Percentiles rank a stretch among this genome's conserved stretches.
Evolutionary conservation across 208 protist genomes (phyloP).

Genomic region (Leishmania gerbilli): DNA sequence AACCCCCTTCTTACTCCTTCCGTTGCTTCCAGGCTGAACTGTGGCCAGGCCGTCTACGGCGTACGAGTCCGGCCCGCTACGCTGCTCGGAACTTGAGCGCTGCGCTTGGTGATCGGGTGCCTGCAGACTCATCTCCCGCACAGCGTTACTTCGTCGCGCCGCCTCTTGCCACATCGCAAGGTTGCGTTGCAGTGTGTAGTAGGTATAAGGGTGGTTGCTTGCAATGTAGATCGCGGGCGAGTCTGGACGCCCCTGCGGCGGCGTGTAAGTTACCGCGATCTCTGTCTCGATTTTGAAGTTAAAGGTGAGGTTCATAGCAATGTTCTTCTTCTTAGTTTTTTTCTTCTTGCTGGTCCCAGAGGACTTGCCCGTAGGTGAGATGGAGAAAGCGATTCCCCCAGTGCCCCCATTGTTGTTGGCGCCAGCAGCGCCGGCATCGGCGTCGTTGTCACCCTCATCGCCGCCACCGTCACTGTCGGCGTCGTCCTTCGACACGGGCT

Average conservation of each 20-base stretch:
- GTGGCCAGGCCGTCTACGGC: neutral
- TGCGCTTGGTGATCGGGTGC: neutral
- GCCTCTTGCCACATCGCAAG: conserved; percentile 59
- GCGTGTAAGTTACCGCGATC: conserved; percentile 38
- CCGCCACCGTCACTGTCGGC: conserved; percentile 32
- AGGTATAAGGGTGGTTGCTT: conserved; percentile 93
- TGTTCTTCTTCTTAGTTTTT: conserved; percentile 55
- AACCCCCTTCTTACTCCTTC: neutral
- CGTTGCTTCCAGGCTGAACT: neutral
- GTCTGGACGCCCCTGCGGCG: conserved; percentile 54
- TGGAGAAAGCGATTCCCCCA: conserved; percentile 28
- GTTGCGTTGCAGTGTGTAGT: conserved; percentile 68
- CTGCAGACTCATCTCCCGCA: conserved; percentile 19
- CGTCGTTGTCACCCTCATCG: conserved; percentile 34
- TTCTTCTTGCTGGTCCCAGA: conserved; percentile 37
- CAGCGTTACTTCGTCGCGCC: conserved; percentile 21
- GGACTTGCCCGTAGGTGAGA: conserved; percentile 20
- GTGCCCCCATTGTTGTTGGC: neutral
- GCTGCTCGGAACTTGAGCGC: neutral
- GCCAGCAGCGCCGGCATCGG: conserved; percentile 9
- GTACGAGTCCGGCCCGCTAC: neutral
- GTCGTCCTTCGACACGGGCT: conserved; percentile 14
- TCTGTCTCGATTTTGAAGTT: conserved; percentile 74
- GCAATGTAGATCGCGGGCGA: conserved; percentile 85
- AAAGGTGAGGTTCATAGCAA: conserved; percentile 87